phyloP scores from a whole-genome alignment of 176 grass and related monocot species.

The Elaeis guineensis region DNA sequence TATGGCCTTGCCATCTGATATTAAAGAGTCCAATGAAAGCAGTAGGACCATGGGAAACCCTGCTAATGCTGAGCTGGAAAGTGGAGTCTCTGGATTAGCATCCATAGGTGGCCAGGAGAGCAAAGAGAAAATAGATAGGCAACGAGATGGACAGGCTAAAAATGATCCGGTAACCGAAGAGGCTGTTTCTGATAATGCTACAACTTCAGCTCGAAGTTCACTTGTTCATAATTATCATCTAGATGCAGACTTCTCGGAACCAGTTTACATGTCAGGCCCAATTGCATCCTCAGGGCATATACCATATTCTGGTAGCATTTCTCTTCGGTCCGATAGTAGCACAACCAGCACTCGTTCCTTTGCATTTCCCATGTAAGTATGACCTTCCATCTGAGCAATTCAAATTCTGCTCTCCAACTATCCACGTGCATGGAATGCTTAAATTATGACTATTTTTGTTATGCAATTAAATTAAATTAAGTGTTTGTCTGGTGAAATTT shows the following conservation, averaged over 20 bases:
- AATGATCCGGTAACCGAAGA: constrained; percentile 23
- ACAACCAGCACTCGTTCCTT: constrained; percentile 80
- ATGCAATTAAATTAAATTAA: neutral
- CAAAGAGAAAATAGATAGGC: constrained; percentile 1
- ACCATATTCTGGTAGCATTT: constrained; percentile 67
- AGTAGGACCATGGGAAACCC: neutral
- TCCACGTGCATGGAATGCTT: too few species aligned
- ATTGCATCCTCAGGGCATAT: constrained; percentile 47
- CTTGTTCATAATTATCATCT: constrained; percentile 16
- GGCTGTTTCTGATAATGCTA: constrained; percentile 24
- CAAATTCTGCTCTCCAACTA: too few species aligned
- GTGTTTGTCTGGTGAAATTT: too few species aligned
- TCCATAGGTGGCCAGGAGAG: constrained; percentile 2
- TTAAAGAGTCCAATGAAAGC: constrained; percentile 6
- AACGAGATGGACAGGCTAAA: constrained; percentile 14
- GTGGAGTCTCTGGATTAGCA: constrained; percentile 21
- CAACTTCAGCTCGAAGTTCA: constrained; percentile 13
- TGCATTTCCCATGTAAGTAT: constrained; percentile 88
- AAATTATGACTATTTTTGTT: neutral
- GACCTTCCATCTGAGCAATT: neutral
- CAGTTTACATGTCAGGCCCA: constrained; percentile 31
- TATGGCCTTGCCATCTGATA: constrained; percentile 3
- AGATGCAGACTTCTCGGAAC: constrained; percentile 17
- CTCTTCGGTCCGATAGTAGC: constrained; percentile 86
- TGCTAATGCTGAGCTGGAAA: constrained; percentile 19